phyloP scores from a whole-genome alignment of 2,329 filamentous ascomycete species.

The Alternaria hordeiaustralica region DNA sequence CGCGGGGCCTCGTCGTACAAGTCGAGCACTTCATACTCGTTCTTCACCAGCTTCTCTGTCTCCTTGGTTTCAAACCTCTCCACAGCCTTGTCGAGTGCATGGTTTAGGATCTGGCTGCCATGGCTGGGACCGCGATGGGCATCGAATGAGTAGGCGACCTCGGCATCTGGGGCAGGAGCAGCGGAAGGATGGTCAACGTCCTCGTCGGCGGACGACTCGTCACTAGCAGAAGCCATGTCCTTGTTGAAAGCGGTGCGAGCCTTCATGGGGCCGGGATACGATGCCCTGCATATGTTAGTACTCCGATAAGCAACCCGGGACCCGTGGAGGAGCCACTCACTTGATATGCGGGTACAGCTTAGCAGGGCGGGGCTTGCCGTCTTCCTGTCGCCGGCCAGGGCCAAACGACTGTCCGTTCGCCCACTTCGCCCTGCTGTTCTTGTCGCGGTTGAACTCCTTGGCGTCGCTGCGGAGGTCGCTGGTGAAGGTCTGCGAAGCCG shows the following conservation, averaged over 20 bases:
- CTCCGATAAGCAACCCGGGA: neutral
- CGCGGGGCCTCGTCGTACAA: slow-evolving; percentile 43
- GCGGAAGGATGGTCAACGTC: slow-evolving; percentile 53
- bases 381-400: slow-evolving; percentile 46
- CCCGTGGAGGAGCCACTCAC: slow-evolving; percentile 27
- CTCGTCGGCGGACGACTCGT: slow-evolving; percentile 54
- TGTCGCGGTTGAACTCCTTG: slow-evolving; percentile 60
- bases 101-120: slow-evolving; percentile 64
- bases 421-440: slow-evolving; percentile 60
- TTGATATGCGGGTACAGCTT: slow-evolving; percentile 39
- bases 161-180: slow-evolving; percentile 56
- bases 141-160: slow-evolving; percentile 63
- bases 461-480: slow-evolving; percentile 62
- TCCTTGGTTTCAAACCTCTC: slow-evolving; percentile 66
- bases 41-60: slow-evolving; percentile 66
- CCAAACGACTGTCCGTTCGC: slow-evolving; percentile 52
- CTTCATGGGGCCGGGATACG: slow-evolving; percentile 39
- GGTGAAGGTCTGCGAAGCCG: slow-evolving; percentile 56
- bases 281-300: slow-evolving; percentile 29
- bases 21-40: slow-evolving; percentile 64
- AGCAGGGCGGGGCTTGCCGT: slow-evolving; percentile 46
- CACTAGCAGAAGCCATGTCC: slow-evolving; percentile 52
- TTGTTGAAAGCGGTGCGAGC: slow-evolving; percentile 49
- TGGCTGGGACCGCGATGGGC: slow-evolving; percentile 56
- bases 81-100: slow-evolving; percentile 63